Evolutionary conservation across 345 rosid genomes (phyloP).

Genomic region (Syzygium jambos): DNA sequence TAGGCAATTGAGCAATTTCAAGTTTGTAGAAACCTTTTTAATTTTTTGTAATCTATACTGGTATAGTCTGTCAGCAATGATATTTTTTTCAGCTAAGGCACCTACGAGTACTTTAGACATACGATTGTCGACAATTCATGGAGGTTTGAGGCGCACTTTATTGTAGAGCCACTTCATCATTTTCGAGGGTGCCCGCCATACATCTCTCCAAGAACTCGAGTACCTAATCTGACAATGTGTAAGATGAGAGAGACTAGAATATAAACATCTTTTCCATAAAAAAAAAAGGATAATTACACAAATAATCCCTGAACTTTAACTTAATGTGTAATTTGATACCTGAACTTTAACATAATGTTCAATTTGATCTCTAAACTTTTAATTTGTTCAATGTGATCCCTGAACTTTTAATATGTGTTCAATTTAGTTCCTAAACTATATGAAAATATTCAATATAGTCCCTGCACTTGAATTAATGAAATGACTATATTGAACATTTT

Average conservation of each 20-base stretch:
- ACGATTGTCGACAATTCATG: neutral
- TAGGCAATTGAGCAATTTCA: neutral
- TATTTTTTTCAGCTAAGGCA: neutral
- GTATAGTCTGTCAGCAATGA: neutral
- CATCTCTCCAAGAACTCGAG: neutral
- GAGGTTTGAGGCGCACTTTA: neutral
- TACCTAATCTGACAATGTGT: neutral
- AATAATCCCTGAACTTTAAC: no score
- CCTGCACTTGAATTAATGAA: no score
- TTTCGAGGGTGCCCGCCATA: neutral
- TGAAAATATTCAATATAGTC: no score
- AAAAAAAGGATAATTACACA: no score
- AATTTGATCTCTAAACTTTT: no score
- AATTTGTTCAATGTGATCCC: no score
- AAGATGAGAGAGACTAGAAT: neutral
- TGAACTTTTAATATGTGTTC: no score
- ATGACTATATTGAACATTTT: no score
- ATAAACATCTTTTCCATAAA: neutral
- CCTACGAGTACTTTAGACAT: neutral
- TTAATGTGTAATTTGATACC: no score
- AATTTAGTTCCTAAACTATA: no score
- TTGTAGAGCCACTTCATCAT: neutral
- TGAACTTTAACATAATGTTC: no score
- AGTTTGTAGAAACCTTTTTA: neutral
- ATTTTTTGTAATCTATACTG: neutral